Percentiles rank a stretch among this genome's conserved stretches.
phyloP scores from a whole-genome alignment of 129 eudicot genomes.

The Calendula officinalis region DNA sequence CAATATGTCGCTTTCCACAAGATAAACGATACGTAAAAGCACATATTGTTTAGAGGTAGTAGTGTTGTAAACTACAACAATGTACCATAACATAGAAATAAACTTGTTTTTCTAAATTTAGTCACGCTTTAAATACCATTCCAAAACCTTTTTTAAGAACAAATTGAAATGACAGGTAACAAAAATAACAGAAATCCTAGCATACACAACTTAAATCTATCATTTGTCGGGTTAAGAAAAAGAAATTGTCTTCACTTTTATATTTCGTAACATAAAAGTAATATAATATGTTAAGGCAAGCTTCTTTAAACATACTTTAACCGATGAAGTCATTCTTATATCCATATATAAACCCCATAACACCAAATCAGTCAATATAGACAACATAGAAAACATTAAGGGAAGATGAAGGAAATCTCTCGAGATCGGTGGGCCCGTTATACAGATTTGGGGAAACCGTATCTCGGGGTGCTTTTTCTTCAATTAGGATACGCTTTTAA shows the following conservation, averaged over 20 bases:
- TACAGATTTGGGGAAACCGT: constrained; percentile 42
- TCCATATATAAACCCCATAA: constrained; percentile 13
- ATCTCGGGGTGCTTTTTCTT: constrained; percentile 50
- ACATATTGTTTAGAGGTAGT: no score
- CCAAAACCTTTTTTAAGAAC: no score
- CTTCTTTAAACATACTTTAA: constrained; percentile 21
- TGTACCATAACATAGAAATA: no score
- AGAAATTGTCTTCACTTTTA: constrained; percentile 17
- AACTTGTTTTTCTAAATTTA: no score
- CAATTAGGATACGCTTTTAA: constrained; percentile 70
- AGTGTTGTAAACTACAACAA: no score
- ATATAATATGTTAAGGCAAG: constrained; percentile 25
- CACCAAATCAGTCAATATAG: constrained; percentile 14
- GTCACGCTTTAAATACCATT: no score
- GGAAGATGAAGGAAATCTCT: constrained; percentile 22
- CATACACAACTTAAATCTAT: no score
- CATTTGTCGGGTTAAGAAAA: neutral
- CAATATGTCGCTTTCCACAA: no score
- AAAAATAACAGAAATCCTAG: no score
- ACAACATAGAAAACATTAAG: neutral
- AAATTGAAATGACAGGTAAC: no score
- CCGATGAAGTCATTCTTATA: constrained; percentile 3
- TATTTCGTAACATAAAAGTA: constrained; percentile 34
- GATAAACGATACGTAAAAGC: no score
- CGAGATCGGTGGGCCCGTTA: constrained; percentile 23